phyloP scores from a whole-genome alignment of 805 yeast genomes.

The Candida broadrunensis region DNA sequence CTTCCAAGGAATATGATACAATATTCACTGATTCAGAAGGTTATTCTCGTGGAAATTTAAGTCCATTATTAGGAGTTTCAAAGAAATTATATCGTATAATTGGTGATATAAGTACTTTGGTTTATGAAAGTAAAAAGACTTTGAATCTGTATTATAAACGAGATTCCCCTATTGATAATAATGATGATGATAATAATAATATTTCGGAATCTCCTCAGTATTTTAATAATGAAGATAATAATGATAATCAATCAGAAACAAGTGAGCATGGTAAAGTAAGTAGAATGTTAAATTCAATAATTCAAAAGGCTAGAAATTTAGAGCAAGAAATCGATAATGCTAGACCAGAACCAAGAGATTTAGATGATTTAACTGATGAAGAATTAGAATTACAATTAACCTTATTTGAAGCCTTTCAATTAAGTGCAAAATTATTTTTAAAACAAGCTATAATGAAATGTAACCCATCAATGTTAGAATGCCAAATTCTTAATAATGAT shows the following conservation, averaged over 20 bases:
- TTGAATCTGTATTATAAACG: constrained; percentile 7
- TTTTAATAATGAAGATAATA: constrained; percentile 7
- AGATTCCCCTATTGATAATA: constrained; percentile 1
- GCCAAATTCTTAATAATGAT: constrained; percentile 56
- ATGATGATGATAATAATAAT: not conserved
- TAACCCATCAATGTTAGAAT: constrained; percentile 61
- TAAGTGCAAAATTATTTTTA: constrained; percentile 65
- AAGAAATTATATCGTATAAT: constrained; percentile 63
- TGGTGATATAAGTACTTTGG: constrained; percentile 65
- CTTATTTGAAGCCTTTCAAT: constrained; percentile 67
- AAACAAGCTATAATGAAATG: constrained; percentile 60
- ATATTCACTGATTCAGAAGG: constrained; percentile 40
- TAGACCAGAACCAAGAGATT: constrained; percentile 50
- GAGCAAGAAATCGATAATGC: constrained; percentile 49
- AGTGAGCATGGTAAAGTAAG: constrained; percentile 21
- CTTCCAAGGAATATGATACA: constrained; percentile 55
- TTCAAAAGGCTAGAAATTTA: constrained; percentile 32
- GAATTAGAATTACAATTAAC: constrained; percentile 68
- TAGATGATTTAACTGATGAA: constrained; percentile 34
- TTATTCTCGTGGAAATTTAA: constrained; percentile 44
- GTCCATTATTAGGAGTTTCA: constrained; percentile 72
- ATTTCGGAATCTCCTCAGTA: constrained; percentile 12
- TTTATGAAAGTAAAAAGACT: constrained; percentile 46
- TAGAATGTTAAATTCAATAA: constrained; percentile 21
- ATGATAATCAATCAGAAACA: constrained; percentile 17